These are phyloP conservation scores for Vanrija sp. DNA, from an alignment of 1,284 basidiomycete genomes.

Conservation along the genomic window DNA sequence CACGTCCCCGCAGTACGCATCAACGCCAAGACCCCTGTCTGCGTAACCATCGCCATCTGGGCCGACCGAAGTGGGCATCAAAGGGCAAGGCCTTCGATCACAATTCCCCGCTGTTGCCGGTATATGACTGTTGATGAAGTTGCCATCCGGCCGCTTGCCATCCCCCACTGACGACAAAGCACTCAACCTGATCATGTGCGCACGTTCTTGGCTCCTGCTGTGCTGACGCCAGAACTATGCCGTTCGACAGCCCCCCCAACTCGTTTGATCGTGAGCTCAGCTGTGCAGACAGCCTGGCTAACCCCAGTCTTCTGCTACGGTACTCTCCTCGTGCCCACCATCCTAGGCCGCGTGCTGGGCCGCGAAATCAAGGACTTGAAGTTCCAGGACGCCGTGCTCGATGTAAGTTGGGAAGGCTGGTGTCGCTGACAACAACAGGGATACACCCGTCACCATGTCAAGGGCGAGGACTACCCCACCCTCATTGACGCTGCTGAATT, in stretches of 20 bases:
- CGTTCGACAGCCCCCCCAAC: no score
- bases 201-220: background rate
- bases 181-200: background rate
- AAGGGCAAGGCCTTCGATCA: no score
- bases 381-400: constrained; percentile 57
- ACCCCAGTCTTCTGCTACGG: constrained; percentile 74
- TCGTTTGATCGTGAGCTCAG: constrained; percentile 14
- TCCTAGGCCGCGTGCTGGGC: constrained; percentile 62
- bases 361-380: constrained; percentile 58
- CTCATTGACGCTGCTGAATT: constrained; percentile 5
- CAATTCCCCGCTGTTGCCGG: no score
- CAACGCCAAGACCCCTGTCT: no score
- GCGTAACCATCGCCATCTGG: no score
- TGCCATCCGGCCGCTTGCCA: no score
- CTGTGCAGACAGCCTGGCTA: background rate
- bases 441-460: constrained; percentile 70
- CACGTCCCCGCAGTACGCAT: no score
- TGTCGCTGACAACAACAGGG: constrained; percentile 52
- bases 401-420: constrained; percentile 42
- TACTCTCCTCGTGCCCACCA: constrained; percentile 68
- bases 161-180: no score
- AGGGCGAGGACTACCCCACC: constrained; percentile 8
- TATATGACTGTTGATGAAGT: no score
- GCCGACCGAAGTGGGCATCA: no score
- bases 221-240: no score